Conservation (phyloP, 1,139 yeast species). For the Tardiomyces blankii region DNA sequence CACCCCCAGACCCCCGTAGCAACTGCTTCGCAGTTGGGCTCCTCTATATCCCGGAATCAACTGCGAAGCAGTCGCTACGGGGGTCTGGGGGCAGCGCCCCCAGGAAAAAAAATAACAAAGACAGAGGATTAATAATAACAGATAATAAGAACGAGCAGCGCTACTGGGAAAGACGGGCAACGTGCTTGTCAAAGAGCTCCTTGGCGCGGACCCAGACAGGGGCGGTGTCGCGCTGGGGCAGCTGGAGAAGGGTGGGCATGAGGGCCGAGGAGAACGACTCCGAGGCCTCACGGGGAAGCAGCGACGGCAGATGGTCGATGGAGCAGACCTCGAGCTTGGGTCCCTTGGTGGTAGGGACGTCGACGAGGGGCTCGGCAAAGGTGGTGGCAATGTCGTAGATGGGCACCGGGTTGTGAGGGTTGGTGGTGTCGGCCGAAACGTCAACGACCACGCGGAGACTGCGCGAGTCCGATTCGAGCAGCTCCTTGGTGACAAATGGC, state of each 20-base stretch:
- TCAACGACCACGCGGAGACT: slow-evolving; percentile 86
- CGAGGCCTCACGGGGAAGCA: slow-evolving; percentile 93
- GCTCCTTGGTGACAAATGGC: slow-evolving; percentile 68
- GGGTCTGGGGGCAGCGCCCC: too few relatives aligned
- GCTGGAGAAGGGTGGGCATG: slow-evolving; percentile 74
- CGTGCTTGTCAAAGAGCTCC: slow-evolving; percentile 72
- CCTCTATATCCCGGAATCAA: too few relatives aligned
- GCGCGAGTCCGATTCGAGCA: slow-evolving; percentile 55
- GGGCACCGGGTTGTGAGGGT: slow-evolving; percentile 96
- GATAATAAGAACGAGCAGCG: too few relatives aligned
- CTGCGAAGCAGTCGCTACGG: too few relatives aligned
- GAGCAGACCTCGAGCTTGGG: slow-evolving; percentile 76
- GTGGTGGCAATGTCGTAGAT: slow-evolving; percentile 84
- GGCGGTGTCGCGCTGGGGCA: slow-evolving; percentile 69
- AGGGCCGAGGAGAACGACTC: slow-evolving; percentile 81
- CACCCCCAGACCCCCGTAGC: too few relatives aligned
- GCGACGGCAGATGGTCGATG: slow-evolving; percentile 93
- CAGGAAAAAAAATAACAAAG: too few relatives aligned
- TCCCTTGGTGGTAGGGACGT: slow-evolving; percentile 65
- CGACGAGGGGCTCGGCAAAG: slow-evolving; percentile 81
- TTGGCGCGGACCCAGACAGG: slow-evolving; percentile 91
- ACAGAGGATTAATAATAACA: too few relatives aligned
- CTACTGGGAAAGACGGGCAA: slow-evolving; percentile 23
- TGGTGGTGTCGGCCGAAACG: slow-evolving; percentile 97
- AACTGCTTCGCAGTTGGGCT: too few relatives aligned